Base-by-base conservation (phyloP, 768 basidiomycete genomes). In the Boletales sp. region DNA sequence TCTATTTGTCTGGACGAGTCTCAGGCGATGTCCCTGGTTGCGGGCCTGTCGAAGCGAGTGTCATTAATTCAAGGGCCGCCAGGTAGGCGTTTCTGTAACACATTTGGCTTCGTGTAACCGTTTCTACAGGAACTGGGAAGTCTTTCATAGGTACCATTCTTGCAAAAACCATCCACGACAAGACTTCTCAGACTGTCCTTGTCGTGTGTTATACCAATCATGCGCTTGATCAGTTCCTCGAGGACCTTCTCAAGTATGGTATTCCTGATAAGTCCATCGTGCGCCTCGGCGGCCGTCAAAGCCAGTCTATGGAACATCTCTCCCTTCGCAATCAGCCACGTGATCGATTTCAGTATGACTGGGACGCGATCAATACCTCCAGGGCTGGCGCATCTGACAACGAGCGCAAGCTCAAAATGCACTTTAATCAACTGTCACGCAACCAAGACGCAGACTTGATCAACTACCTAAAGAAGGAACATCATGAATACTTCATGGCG, bases 181-280 rank as follows among this genome's bases (percentile, higher is more conserved):
- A 62, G 44, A 77, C 77, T 0, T 5, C 51, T 0, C 65, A 71
- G 35, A 78, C 64, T 0, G 83, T 87, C 17, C 75, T 87, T 8
- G 80, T 87, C 14, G 79, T 84, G 30, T 86, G 84, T 57, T 86
- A 79, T 49, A 87, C 84, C 1, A 87, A 87, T 49, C 86, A 87
- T 49, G 86, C 86, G 0, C 72, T 87, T 0, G 86, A 87, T 57
- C 80, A 86, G 50, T 82, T 87, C 47, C 70, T 87, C 6, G 74
- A 78, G 21, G 78, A 81, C 46, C 73, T 87, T 6, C 61, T 86
- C 14, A 70, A 76, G 32, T 79, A 80, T 32, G 80, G 75, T 1
- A 82, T 87, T 3, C 79, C 82, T 1, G 45, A 48, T 0, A 3
- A 35, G 3, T 70, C 63, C 30, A 77, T 87, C 37, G 75, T 85